Evolutionary conservation across 208 protist genomes (phyloP), one percentile per base, ranked within the genome.

Genomic region (Acanthamoeba royreba): DNA sequence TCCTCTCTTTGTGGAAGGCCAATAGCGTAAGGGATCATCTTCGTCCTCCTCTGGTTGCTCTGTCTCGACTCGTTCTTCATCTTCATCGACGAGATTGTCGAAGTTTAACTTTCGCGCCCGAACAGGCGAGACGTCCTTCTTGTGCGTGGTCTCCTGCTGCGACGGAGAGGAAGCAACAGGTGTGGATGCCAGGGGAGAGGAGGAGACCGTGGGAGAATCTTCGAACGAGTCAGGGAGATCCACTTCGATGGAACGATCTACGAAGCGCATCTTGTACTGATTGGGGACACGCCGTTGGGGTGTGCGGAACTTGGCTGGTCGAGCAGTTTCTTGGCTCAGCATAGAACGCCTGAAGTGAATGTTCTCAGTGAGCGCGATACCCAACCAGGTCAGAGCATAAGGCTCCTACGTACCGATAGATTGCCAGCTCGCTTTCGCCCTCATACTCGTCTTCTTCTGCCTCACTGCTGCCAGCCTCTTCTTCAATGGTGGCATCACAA

Each of bases 201-300:
- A 35, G 0, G 79, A 87, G 79, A 45, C 7, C n/a, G 35, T 28
- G 46, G 43, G 74, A 28, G 74, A 28, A 13, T 31, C 35, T n/a
- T 13, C n/a, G 17, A 79, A 79, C 28, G 66, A n/a, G 13, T 11
- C 31, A n/a, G 13, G 17, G 15, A n/a, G 15, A 22, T 13, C 15
- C 13, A 22, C 22, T 58, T 58, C 49, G 15, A n/a, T 11, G 11
- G 53, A 45, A 25, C 43, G 25, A 7, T 63, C 53, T 9, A 92
- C 22, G 55, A 77, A 92, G 5, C 33, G 55, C 85, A 92, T 92
- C 43, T 92, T 92, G 58, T 92, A 92, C 28, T 63, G 8, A 40
- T 92, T 92, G 46, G 85, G 85, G 5, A 46, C 43, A 5, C 33
- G 49, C 4, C 55, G 47, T 42, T 72, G 4, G 4, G 85, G 85